These are phyloP conservation scores for Favolaschia claudopus DNA, from an alignment of 768 basidiomycete species.

Conservation along the genomic window DNA sequence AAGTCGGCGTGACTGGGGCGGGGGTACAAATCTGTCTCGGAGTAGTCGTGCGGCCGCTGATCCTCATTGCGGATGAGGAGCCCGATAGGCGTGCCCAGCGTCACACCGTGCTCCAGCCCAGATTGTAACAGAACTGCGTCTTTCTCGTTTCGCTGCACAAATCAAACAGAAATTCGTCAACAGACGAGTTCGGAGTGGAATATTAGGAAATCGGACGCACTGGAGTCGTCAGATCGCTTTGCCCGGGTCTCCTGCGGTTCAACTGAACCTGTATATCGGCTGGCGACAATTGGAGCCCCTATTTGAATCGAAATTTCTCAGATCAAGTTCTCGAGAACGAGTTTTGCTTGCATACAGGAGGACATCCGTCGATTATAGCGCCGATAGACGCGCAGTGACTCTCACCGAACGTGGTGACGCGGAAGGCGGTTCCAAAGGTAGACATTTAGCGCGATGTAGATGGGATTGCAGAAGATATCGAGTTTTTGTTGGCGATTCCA, in stretches of 20 bases:
- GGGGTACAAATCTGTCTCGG: constrained; percentile 97
- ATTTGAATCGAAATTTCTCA: neutral
- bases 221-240: constrained; percentile 96
- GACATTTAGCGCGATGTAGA: constrained; percentile 65
- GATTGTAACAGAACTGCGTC: constrained; percentile 94
- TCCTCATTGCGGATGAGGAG: constrained; percentile 98
- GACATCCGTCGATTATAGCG: constrained; percentile 96
- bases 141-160: constrained; percentile 90
- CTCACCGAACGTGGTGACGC: constrained; percentile 98
- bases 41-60: constrained; percentile 97
- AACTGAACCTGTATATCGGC: constrained; percentile 92
- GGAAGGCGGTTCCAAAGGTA: constrained; percentile 89
- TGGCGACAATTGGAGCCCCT: constrained; percentile 86
- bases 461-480: neutral
- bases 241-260: constrained; percentile 90
- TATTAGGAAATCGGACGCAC: constrained; percentile 52
- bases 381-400: constrained; percentile 97
- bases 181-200: too few species aligned
- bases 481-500: too few species aligned
- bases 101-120: constrained; percentile 91
- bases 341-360: constrained; percentile 82
- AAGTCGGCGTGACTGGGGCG: constrained; percentile 98
- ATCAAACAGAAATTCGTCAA: too few species aligned
- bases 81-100: constrained; percentile 96
- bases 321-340: constrained; percentile 33